phyloP scores from a whole-genome alignment of 2,329 filamentous ascomycete species.

The Aspergillus sp. region DNA sequence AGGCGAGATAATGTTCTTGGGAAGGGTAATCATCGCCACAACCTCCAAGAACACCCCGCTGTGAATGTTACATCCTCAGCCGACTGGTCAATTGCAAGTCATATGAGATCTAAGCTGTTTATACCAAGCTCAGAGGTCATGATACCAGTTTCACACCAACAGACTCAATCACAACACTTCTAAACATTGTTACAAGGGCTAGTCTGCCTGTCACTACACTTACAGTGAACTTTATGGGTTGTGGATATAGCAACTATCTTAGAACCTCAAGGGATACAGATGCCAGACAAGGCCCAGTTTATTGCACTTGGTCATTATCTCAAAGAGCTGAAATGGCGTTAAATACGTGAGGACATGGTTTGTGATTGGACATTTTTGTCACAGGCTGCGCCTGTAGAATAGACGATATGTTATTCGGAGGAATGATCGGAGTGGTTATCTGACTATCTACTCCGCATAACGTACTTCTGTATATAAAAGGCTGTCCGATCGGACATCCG shows the following conservation, averaged over 20 bases:
- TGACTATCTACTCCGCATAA: no score
- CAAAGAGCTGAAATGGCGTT: not conserved
- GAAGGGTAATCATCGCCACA: no score
- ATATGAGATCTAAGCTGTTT: not conserved
- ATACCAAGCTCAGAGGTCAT: not conserved
- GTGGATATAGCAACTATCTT: not conserved
- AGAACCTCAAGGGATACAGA: not conserved
- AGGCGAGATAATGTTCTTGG: no score
- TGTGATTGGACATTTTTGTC: not conserved
- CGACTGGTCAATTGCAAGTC: not conserved
- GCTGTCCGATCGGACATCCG: no score
- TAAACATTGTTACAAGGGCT: not conserved
- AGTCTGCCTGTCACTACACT: not conserved
- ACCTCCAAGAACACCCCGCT: not conserved
- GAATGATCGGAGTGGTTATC: no score
- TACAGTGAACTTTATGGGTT: not conserved
- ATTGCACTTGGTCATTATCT: not conserved
- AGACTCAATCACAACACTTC: not conserved
- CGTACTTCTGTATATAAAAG: no score
- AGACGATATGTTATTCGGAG: no score
- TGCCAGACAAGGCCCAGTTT: not conserved
- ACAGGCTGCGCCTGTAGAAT: no score
- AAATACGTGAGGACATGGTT: not conserved
- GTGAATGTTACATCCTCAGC: not conserved
- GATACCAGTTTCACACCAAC: not conserved